Conservation (phyloP, 352 stramenopile species). For the Globisporangium recalcitrans region DNA sequence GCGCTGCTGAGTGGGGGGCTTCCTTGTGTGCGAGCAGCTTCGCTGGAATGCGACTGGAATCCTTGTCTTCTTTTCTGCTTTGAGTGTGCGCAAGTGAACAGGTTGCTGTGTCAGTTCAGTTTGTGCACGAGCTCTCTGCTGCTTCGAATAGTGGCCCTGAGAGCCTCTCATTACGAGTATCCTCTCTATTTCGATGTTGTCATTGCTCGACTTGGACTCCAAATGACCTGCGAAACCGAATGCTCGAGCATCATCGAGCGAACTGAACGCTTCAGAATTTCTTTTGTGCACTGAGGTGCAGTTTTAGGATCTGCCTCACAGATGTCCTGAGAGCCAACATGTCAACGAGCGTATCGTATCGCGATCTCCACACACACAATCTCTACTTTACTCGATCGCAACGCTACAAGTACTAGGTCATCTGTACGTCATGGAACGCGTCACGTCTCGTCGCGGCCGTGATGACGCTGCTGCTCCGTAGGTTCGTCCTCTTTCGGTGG, state of each 20-base stretch:
- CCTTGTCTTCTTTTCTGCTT: background rate
- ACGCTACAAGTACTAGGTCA: too few species aligned
- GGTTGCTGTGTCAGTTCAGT: background rate
- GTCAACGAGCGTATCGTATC: too few species aligned
- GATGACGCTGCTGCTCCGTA: background rate
- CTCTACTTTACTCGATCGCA: too few species aligned
- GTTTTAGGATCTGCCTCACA: too few species aligned
- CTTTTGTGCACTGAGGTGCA: background rate
- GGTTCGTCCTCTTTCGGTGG: background rate
- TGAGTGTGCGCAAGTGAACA: background rate
- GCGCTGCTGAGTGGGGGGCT: background rate
- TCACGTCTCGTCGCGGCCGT: constrained; percentile 2
- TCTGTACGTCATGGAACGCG: too few species aligned
- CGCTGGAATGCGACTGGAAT: background rate
- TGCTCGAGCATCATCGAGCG: background rate
- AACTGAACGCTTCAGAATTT: constrained; percentile 5
- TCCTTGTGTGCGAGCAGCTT: background rate
- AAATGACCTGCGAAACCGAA: background rate
- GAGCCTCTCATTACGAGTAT: background rate
- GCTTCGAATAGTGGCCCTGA: background rate
- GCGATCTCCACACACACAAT: too few species aligned
- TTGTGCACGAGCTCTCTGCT: background rate
- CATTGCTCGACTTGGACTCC: too few species aligned
- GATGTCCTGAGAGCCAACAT: too few species aligned
- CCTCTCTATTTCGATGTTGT: background rate